Base-by-base conservation (phyloP, 2,329 filamentous ascomycete species). In the Alternaria metachromatica region DNA sequence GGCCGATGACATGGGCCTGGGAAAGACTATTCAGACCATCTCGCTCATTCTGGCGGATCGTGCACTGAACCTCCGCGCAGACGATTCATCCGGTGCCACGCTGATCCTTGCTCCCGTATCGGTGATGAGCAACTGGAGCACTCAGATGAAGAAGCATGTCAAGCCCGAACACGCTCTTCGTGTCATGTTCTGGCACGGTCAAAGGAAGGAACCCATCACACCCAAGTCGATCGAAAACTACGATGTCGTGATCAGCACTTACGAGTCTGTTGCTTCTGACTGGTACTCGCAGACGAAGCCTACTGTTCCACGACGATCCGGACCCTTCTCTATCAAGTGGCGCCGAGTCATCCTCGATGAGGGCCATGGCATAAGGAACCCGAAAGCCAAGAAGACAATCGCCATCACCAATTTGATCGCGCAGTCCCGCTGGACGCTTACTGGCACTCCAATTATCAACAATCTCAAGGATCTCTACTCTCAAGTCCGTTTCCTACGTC, bases 1-100 rank as follows among this genome's bases (percentile, higher is more conserved):
- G 9, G 93, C 93, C 2, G 94, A 97, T 77, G 94, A 97, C 72
- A 97, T 97, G 94, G 94, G 94, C 4, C 81, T 97, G 6, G 94
- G 94, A 23, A 97, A 97, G 82, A 97, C 94, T 0, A 85, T 97
- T 9, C 92, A 97, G 76, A 87, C 94, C 51, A 95, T 97, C 70
- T 92, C 92, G 57, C 81, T 96, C 37, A 90, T 97, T 59, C 81
- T 94, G 67, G 83, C 87, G 3, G 87, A 89, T 61, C 72, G 72
- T 53, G 72, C 69, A n/a, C 68, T 79, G 2, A 60, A 66, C 18
- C 68, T 70, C 25, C 57, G 68, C 28, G 65, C 66, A 5, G 41
- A 58, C 48, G 70, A 69, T 56, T 61, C 70, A 12, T 67, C 69
- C 25, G 59, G 69, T 11, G 93, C 89, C 2, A 96, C 93, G 0